Conservation (phyloP, 2,329 filamentous ascomycete species). For the Mycosphaerella arachidis region DNA sequence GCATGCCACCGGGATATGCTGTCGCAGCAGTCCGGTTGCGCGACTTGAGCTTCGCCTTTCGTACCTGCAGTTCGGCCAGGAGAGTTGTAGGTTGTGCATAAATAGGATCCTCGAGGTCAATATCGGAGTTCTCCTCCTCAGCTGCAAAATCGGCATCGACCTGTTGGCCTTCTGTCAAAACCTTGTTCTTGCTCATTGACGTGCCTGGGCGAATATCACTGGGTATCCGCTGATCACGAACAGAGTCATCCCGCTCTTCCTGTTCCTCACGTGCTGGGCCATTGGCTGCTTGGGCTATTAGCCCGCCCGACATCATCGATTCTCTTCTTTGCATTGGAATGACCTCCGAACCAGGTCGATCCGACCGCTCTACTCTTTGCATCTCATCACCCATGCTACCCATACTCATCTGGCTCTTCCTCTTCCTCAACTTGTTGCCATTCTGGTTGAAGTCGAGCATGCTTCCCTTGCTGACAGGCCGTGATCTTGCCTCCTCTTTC, state of each 20-base stretch:
- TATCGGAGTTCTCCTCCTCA: slow-evolving; percentile 39
- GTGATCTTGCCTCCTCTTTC: slow-evolving; percentile 14
- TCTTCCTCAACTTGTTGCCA: slow-evolving; percentile 34
- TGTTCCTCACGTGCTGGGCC: slow-evolving; percentile 33
- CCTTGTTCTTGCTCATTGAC: slow-evolving; percentile 9
- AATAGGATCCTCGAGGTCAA: slow-evolving; percentile 46
- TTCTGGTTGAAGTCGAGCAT: slow-evolving; percentile 30
- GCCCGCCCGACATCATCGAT: slow-evolving; percentile 14
- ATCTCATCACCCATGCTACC: slow-evolving; percentile 23
- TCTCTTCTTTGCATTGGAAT: slow-evolving; percentile 2
- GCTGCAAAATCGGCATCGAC: slow-evolving; percentile 44
- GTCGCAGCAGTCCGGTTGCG: slow-evolving; percentile 66
- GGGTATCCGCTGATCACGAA: not conserved
- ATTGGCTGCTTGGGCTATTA: slow-evolving; percentile 29
- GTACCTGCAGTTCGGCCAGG: slow-evolving; percentile 83
- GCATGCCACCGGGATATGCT: slow-evolving; percentile 70
- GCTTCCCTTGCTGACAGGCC: slow-evolving; percentile 24
- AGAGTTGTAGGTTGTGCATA: slow-evolving; percentile 80
- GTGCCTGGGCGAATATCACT: slow-evolving; percentile 17
- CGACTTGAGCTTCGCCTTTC: slow-evolving; percentile 81
- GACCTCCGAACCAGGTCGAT: slow-evolving; percentile 18
- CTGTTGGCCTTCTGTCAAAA: slow-evolving; percentile 32
- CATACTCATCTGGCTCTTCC: slow-evolving; percentile 33
- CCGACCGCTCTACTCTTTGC: slow-evolving; percentile 10
- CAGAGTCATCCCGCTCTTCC: not conserved